Evolutionary conservation across 495 filamentous ascomycete genomes (phyloP), one percentile per base, ranked within the genome.

Genomic region (Corynascus novoguineensis): DNA sequence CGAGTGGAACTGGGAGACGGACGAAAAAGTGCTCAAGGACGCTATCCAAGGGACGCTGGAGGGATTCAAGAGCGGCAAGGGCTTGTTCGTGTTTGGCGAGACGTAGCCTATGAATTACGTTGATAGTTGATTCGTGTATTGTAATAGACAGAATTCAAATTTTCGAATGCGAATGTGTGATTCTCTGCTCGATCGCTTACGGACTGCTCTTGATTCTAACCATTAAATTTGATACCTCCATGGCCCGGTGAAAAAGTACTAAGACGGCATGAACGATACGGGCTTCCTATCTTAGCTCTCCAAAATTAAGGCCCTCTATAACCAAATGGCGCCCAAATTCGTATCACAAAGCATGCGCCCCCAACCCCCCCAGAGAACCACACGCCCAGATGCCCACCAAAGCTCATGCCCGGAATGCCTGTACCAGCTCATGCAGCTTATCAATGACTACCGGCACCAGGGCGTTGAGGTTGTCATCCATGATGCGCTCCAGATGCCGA

Each of bases 401-500:
- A 52, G 21, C 44, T 61, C 76, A 95, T 31, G 86, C 84, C 67
- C 89, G 83, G 75, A 90, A 93, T 37, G 86, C 84, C 78, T 97
- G 93, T 64, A 95, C 86, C 75, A 97, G 82, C 52, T 90, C 92
- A 79, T 99, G 93, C 64, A 96, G 75, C 51, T 87, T 81, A 78
- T 99, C 93, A 78, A 97, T 97, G 31, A 97, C 86, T 21, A 95
- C 90, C 5, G 91, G 90, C 61, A 92, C 86, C 48, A 95, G 84
- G 31, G 88, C 89, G 69, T 87, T 90, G 38, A 91, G 81, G 60
- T 88, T 95, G 65, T 95, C 89, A 53, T 89, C 85, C 68, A 97
- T 96, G 50, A 97, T 76, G 55, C 82, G 80, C 64, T 92, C 92
- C 64, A 97, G 87, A 64, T 89, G 81, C 55, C 86, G 79, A 38